phyloP scores from a whole-genome alignment of 2,329 filamentous ascomycete genomes.

The Elsinoe australis region DNA sequence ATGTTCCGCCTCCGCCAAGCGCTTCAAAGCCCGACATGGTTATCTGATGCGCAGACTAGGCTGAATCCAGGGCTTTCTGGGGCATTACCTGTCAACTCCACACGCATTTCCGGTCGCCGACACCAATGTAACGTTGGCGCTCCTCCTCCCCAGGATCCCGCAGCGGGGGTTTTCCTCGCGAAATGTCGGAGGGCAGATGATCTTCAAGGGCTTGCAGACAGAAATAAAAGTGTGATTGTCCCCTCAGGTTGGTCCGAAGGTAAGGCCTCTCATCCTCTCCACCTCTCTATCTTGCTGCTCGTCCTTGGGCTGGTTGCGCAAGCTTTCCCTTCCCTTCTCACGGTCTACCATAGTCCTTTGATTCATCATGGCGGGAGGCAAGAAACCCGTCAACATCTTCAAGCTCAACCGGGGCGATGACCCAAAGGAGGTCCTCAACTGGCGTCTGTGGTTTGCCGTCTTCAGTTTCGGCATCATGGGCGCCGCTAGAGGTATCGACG shows the following conservation, averaged over 20 bases:
- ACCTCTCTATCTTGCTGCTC: not conserved
- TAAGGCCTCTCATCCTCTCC: not conserved
- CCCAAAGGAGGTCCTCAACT: constrained; percentile 64
- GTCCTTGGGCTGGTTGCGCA: not conserved
- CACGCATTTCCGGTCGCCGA: not conserved
- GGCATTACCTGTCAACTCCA: no score
- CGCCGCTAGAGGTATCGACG: constrained; percentile 65
- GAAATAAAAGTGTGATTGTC: not conserved
- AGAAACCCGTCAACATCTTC: constrained; percentile 25
- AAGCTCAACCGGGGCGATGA: constrained; percentile 51
- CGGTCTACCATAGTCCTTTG: no score
- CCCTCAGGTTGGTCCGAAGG: not conserved
- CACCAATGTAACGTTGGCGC: constrained; percentile 4
- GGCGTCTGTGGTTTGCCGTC: constrained; percentile 68
- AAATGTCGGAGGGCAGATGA: constrained; percentile 4
- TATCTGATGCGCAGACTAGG: no score
- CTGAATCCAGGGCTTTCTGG: no score
- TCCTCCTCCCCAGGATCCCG: not conserved
- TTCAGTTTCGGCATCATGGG: constrained; percentile 52
- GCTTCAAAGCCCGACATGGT: no score
- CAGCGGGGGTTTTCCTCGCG: constrained; percentile 1
- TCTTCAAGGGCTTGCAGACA: not conserved
- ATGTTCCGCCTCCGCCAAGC: no score
- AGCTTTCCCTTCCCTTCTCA: not conserved
- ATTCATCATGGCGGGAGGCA: constrained; percentile 20